Conservation (phyloP, 352 stramenopile genomes). For the Globisporangium iwayamae region DNA sequence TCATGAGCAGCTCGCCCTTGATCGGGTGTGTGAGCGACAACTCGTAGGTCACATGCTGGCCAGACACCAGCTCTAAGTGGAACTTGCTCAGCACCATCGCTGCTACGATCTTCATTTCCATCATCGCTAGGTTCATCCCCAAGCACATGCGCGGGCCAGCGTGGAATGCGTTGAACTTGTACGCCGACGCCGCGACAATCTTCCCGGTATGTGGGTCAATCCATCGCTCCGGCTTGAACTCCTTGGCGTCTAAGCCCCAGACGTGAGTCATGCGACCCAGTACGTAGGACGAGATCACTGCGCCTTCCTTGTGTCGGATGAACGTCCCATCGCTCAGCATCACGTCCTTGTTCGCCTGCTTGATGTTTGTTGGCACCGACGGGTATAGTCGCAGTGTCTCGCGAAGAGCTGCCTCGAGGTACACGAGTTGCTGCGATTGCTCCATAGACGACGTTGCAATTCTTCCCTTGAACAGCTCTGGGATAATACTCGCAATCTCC, state of each 20-base stretch:
- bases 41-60: constrained; percentile 28
- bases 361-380: constrained; percentile 24
- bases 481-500: constrained; percentile 36
- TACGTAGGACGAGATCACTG: constrained; percentile 43
- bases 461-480: constrained; percentile 10
- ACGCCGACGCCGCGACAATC: constrained; percentile 34
- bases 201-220: constrained; percentile 37
- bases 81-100: constrained; percentile 30
- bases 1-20: constrained; percentile 22
- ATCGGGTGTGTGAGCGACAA: constrained; percentile 35
- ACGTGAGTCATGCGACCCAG: constrained; percentile 51
- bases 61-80: constrained; percentile 23
- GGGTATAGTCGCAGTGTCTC: constrained; percentile 60
- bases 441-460: constrained; percentile 10
- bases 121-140: constrained; percentile 69
- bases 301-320: constrained; percentile 27
- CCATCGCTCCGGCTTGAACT: constrained; percentile 70
- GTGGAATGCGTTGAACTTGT: constrained; percentile 73
- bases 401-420: constrained; percentile 24
- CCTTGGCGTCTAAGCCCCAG: constrained; percentile 51
- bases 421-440: constrained; percentile 17
- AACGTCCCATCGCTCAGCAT: constrained; percentile 63
- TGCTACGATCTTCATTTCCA: constrained; percentile 64
- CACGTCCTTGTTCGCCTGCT: constrained; percentile 42
- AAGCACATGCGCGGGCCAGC: constrained; percentile 65